A percentile compares a stretch with the other conserved stretches of the same genome.
phyloP scores from a whole-genome alignment of 1,139 yeast genomes.

The Sugiyamaella xylanicola region DNA sequence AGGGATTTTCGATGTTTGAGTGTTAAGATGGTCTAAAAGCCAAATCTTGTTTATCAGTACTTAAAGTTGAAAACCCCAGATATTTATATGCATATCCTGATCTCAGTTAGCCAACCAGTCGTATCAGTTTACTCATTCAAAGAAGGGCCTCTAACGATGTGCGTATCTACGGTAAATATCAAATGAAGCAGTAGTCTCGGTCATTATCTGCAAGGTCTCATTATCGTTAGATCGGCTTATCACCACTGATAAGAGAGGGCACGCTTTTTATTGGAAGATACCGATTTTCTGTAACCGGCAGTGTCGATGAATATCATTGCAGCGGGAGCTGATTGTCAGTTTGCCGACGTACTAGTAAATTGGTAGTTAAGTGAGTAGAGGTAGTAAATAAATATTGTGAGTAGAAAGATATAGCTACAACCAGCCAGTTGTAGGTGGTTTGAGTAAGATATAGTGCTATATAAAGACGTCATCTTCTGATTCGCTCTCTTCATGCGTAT shows the following conservation, averaged over 20 bases:
- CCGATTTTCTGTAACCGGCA: neutral
- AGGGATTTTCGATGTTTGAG: neutral
- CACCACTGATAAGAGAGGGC: slow-evolving; percentile 5
- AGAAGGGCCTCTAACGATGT: neutral
- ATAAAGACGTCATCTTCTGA: slow-evolving; percentile 11
- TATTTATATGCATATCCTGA: slow-evolving; percentile 7
- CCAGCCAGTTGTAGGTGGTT: neutral
- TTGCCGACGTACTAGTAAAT: too few relatives aligned
- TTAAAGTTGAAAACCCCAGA: slow-evolving; percentile 5
- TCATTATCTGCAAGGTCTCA: slow-evolving; percentile 10
- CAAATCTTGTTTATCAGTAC: neutral
- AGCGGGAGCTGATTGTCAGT: too few relatives aligned
- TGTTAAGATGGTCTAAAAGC: neutral
- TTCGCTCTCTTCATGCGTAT: too few relatives aligned
- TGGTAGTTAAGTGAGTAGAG: too few relatives aligned
- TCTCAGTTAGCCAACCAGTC: neutral
- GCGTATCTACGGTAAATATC: neutral
- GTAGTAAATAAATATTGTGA: neutral
- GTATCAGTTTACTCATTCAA: neutral
- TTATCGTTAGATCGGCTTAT: slow-evolving; percentile 8
- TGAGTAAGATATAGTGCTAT: neutral
- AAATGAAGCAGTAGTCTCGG: neutral
- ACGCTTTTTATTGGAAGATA: slow-evolving; percentile 9
- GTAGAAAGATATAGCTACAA: neutral
- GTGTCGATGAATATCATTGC: neutral